phyloP scores from a whole-genome alignment of 306 rosid species.

The Elaeagnus macrophylla region DNA sequence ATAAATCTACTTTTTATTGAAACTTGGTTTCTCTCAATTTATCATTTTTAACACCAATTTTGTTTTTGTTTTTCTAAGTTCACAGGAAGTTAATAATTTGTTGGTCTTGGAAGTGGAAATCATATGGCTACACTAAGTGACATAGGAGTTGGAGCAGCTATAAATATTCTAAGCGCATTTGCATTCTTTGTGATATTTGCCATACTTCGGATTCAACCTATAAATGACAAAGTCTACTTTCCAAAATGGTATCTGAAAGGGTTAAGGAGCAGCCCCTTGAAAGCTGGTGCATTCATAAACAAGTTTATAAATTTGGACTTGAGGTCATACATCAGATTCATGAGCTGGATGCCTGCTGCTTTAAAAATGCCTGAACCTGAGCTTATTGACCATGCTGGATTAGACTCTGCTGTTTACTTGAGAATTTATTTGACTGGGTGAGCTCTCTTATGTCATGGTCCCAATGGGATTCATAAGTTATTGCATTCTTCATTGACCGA shows the following conservation, averaged over 20 bases:
- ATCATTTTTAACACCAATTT: not conserved
- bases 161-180: constrained; percentile 72
- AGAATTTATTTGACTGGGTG: constrained; percentile 93
- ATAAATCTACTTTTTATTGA: not conserved
- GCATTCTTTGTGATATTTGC: constrained; percentile 75
- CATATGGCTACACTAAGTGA: constrained; percentile 71
- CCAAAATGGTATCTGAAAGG: constrained; percentile 98
- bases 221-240: constrained; percentile 92
- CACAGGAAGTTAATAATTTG: constrained; percentile 3
- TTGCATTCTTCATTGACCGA: constrained; percentile 13
- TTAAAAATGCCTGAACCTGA: constrained; percentile 96
- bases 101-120: constrained; percentile 3
- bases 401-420: constrained; percentile 87
- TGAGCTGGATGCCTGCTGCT: constrained; percentile 94
- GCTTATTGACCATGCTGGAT: constrained; percentile 80
- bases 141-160: constrained; percentile 80
- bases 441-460: constrained; percentile 8
- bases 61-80: not conserved
- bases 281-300: constrained; percentile 52
- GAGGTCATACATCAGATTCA: constrained; percentile 58
- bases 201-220: constrained; percentile 77
- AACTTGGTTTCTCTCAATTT: not conserved
- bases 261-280: constrained; percentile 67
- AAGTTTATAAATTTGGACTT: constrained; percentile 86
- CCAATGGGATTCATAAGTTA: not conserved